A percentile compares a stretch with the other conserved stretches of the same genome.
phyloP scores from a whole-genome alignment of 345 rosid genomes.

The Orychophragmus violaceus region DNA sequence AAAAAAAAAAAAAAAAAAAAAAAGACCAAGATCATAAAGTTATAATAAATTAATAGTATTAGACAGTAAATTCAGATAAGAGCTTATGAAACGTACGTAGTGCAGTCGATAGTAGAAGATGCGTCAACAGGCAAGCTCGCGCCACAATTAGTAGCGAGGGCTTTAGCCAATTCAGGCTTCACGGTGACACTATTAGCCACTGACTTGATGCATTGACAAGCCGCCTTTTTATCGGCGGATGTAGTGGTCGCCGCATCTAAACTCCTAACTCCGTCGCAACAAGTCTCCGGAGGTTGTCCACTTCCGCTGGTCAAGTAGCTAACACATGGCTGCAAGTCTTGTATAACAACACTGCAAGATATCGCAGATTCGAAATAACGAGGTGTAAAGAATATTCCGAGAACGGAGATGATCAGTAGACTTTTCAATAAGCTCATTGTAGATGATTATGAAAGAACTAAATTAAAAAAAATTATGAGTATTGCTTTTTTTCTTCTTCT shows the following conservation, averaged over 20 bases:
- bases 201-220: conserved; percentile 63
- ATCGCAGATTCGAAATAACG: conserved; percentile 43
- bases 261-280: conserved; percentile 50
- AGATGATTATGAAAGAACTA: not conserved
- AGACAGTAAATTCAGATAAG: not conserved
- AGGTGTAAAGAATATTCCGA: conserved; percentile 27
- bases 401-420: conserved; percentile 12
- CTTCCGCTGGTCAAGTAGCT: conserved; percentile 51
- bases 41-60: not conserved
- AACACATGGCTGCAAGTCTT: conserved; percentile 65
- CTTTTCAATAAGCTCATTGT: conserved; percentile 11
- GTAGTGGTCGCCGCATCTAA: conserved; percentile 45
- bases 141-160: conserved; percentile 53
- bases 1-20: too few species aligned
- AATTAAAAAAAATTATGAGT: too few species aligned
- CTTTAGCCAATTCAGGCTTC: conserved; percentile 48
- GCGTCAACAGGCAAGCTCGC: conserved; percentile 44
- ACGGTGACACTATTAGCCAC: conserved; percentile 47
- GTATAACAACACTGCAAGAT: conserved; percentile 51
- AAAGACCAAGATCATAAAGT: not conserved
- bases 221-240: conserved; percentile 53
- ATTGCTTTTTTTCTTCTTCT: too few species aligned
- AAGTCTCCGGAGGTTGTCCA: conserved; percentile 53
- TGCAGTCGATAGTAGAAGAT: conserved; percentile 60
- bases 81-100: conserved; percentile 36